Evolutionary conservation across 345 rosid species (phyloP), one percentile per base, ranked within the genome.

Genomic region (Camelina sativa): DNA sequence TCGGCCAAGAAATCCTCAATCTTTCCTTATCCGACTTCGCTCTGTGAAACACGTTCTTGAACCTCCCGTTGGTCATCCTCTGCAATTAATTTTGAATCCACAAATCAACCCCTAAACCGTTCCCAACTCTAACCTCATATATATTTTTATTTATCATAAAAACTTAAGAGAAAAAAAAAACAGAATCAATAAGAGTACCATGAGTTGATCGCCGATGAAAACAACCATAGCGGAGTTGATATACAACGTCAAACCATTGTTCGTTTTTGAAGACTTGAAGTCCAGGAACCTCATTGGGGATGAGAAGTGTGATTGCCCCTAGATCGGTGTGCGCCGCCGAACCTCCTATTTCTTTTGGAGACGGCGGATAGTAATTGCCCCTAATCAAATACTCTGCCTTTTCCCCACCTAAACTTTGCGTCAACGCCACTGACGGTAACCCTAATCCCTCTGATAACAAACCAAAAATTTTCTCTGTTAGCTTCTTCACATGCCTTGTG

Each of bases 281-380:
- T 54, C 35, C 35, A 6, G 16, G 59, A 54, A 54, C 59, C 59
- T 54, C 59, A 25, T 25, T 54, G 9, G 59, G 35, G 28, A 54
- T 4, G 9, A 54, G 59, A 7, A 23, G 16, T 23, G 59, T 25
- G 13, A 54, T 6, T 25, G 59, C 59, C 25, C 59, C 58, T 23
- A 53, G 6, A 23, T 53, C 58, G 1, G 59, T 54, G 30, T 52
- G 56, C 56, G 4, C 56, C 7, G 56, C 56, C 0, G 30, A 28
- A 28, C 30, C 28, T 52, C 30, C 56, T 52, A 52, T 20, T 28
- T 8, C 15, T 10, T 52, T 6, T 2, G 30, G 56, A 22, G 15
- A 20, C 12, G 56, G 56, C n/a, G 15, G 56, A 52, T 52, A 52
- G 56, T 19, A 52, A 22, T 52, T 51, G 1, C 20, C 30, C 56